Conservation (phyloP, 805 yeast genomes). For the Yamadazyma endophytica region DNA sequence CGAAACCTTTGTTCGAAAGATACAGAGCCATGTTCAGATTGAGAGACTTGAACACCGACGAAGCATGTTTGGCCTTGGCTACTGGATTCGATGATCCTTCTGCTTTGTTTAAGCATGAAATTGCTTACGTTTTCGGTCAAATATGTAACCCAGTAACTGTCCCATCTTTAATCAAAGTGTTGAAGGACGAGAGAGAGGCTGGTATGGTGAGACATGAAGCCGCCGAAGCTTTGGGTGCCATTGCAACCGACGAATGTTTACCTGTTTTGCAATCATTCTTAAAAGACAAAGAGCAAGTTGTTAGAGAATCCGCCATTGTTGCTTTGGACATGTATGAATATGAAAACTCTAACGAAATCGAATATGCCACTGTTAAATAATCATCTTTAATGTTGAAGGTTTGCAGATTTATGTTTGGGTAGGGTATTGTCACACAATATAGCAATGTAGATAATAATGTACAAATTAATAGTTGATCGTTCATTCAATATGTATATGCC, state of each 20-base stretch:
- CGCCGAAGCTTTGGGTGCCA: constrained; percentile 96
- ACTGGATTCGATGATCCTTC: constrained; percentile 85
- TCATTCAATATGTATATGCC: too few relatives aligned
- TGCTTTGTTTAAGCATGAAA: constrained; percentile 95
- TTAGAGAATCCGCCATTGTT: constrained; percentile 93
- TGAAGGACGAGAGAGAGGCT: constrained; percentile 75
- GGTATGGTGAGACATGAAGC: constrained; percentile 99
- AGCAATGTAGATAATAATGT: too few relatives aligned
- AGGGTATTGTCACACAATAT: too few relatives aligned
- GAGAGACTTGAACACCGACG: constrained; percentile 90
- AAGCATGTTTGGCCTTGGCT: constrained; percentile 89
- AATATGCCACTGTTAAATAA: too few relatives aligned
- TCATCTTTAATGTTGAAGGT: too few relatives aligned
- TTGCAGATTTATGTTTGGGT: too few relatives aligned
- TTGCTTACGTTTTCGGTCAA: constrained; percentile 98
- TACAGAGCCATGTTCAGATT: constrained; percentile 98
- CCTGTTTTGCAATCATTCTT: constrained; percentile 80
- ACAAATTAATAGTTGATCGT: too few relatives aligned
- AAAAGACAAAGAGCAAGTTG: constrained; percentile 81
- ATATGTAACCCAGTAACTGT: constrained; percentile 90
- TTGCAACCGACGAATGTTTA: constrained; percentile 92
- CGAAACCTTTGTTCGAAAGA: constrained; percentile 80
- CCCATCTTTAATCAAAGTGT: constrained; percentile 78
- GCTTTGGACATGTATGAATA: constrained; percentile 98
- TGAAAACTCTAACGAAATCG: too few relatives aligned